These are phyloP conservation scores for Exobasidium rhododendri DNA, from an alignment of 1,284 basidiomycete genomes.

Conservation along the genomic window DNA sequence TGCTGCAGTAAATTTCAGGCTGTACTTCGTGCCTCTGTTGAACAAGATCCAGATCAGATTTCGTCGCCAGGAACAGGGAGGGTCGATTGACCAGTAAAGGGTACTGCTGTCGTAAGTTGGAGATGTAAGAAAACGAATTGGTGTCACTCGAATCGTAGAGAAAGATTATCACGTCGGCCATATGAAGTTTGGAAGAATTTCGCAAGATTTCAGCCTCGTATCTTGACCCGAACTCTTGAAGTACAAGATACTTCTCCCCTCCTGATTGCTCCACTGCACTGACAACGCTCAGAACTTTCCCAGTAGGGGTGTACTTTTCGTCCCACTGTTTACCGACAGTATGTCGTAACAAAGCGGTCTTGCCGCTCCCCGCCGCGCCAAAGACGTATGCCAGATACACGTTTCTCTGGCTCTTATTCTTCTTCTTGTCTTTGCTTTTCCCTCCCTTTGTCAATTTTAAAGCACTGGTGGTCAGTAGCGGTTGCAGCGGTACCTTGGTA, in stretches of 20 bases:
- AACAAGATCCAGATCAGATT: conserved; percentile 93
- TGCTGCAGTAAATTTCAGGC: conserved; percentile 77
- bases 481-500: conserved; percentile 9
- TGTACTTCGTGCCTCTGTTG: conserved; percentile 83
- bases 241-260: conserved; percentile 80
- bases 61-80: conserved; percentile 94
- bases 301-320: conserved; percentile 74
- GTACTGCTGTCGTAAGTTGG: conserved; percentile 90
- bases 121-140: conserved; percentile 97
- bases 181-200: conserved; percentile 82
- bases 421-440: conserved; percentile 73
- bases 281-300: conserved; percentile 83
- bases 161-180: conserved; percentile 90
- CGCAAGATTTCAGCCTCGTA: conserved; percentile 88
- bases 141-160: conserved; percentile 97
- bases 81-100: conserved; percentile 82
- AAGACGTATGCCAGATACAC: conserved; percentile 72
- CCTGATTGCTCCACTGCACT: conserved; percentile 92
- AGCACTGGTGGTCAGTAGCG: conserved; percentile 39
- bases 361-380: conserved; percentile 92
- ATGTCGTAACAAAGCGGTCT: conserved; percentile 78
- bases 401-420: conserved; percentile 57
- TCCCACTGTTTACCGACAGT: conserved; percentile 73
- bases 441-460: conserved; percentile 63
- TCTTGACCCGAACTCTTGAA: conserved; percentile 83